Evolutionary conservation across 2,329 filamentous ascomycete species (phyloP).

Genomic region (Boeremia lycopersici): DNA sequence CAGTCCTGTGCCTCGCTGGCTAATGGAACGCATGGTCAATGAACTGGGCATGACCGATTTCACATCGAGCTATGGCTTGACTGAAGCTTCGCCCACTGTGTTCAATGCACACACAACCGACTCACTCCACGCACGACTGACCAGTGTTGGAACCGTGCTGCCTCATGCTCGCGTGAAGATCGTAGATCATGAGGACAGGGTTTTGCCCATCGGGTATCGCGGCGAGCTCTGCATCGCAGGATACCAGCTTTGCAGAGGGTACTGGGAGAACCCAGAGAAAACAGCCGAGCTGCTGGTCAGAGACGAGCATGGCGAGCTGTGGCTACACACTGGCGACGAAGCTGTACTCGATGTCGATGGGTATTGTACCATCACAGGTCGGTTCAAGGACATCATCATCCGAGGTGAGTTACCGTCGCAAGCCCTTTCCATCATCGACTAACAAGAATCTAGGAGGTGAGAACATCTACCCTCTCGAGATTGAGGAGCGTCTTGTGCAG

Average conservation of each 20-base stretch:
- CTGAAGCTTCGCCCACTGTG: constrained; percentile 78
- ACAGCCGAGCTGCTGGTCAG: constrained; percentile 73
- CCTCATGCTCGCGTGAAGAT: constrained; percentile 78
- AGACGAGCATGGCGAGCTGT: constrained; percentile 62
- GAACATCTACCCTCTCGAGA: constrained; percentile 69
- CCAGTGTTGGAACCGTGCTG: constrained; percentile 76
- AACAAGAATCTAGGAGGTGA: constrained; percentile 39
- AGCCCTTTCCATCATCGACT: background rate
- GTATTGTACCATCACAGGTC: constrained; percentile 73
- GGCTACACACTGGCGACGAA: constrained; percentile 50
- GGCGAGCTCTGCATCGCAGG: constrained; percentile 81
- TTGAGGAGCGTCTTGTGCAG: constrained; percentile 72
- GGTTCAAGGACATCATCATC: constrained; percentile 82
- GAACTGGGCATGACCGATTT: constrained; percentile 79
- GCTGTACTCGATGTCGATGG: constrained; percentile 51
- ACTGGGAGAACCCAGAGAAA: constrained; percentile 73
- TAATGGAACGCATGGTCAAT: constrained; percentile 75
- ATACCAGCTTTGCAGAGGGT: constrained; percentile 72
- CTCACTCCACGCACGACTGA: constrained; percentile 67
- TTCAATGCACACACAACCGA: constrained; percentile 82
- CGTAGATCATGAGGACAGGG: constrained; percentile 68
- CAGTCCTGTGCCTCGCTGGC: constrained; percentile 73
- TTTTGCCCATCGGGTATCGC: constrained; percentile 69
- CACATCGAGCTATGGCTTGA: constrained; percentile 63
- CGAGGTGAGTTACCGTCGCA: constrained; percentile 53